A percentile compares a stretch with the other conserved stretches of the same genome.
Evolutionary conservation across 495 filamentous ascomycete genomes (phyloP).

Genomic region (Aspergillus haitiensis): DNA sequence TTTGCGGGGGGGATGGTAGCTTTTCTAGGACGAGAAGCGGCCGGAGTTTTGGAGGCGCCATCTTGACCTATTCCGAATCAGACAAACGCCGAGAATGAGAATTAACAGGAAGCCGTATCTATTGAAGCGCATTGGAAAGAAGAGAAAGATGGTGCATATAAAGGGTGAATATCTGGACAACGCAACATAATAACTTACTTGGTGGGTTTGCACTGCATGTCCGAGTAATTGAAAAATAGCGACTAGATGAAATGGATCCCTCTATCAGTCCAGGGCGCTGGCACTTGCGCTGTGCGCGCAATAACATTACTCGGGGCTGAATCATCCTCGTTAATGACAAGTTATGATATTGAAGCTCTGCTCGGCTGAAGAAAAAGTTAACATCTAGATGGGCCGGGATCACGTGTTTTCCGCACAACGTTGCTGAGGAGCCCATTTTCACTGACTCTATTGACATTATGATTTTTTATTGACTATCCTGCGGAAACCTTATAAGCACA

Average conservation of each 20-base stretch:
- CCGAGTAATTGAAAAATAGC: constrained; percentile 36
- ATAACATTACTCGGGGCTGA: constrained; percentile 28
- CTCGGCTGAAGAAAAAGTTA: constrained; percentile 10
- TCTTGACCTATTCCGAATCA: not conserved
- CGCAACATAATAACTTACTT: constrained; percentile 19
- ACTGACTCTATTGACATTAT: too few relatives aligned
- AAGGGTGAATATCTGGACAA: not conserved
- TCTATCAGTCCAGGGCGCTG: constrained; percentile 17
- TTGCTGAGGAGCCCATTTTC: not conserved
- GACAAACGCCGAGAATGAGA: not conserved
- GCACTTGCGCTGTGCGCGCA: constrained; percentile 18
- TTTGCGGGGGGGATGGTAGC: constrained; percentile 27
- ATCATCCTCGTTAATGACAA: constrained; percentile 31
- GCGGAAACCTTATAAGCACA: too few relatives aligned
- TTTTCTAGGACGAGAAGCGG: constrained; percentile 20
- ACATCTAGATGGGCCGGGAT: not conserved
- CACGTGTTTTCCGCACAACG: constrained; percentile 15
- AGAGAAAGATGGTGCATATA: not conserved
- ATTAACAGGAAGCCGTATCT: not conserved
- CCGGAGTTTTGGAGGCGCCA: constrained; percentile 4
- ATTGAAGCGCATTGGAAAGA: not conserved
- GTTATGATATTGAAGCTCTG: not conserved
- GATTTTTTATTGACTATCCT: too few relatives aligned
- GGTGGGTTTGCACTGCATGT: constrained; percentile 24
- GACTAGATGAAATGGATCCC: constrained; percentile 20